Evolutionary conservation across 164 flowering plant species (phyloP), one percentile per base, ranked within the genome.

Genomic region (Litsea cubeba): DNA sequence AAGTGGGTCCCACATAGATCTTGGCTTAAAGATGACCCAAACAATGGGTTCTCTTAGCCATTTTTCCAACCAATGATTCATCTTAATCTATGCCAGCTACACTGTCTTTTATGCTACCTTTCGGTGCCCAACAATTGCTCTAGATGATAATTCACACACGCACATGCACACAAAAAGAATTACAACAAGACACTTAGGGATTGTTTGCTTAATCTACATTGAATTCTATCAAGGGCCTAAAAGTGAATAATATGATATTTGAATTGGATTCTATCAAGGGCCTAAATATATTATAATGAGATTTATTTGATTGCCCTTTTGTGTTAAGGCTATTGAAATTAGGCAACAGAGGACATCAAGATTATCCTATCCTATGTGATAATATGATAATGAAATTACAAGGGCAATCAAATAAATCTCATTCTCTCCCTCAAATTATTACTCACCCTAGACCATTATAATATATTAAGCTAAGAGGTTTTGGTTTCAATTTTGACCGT

Each of bases 41-140:
- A n/a, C n/a, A n/a, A n/a, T n/a, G n/a, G n/a, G n/a, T n/a, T n/a
- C n/a, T n/a, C n/a, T n/a, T n/a, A n/a, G n/a, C n/a, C n/a, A n/a
- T n/a, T n/a, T n/a, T n/a, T n/a, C n/a, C n/a, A n/a, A n/a, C n/a
- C 74, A 86, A 28, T 70, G 91, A 77, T 64, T 95, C 97, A 72
- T 91, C 95, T 78, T 94, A 95, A 73, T 94, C 97, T n/a, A 91
- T 63, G 1, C 95, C 97, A 62, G 97, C 97, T 79, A 93, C 80
- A 65, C 71, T 66, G 73, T 73, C 63, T 85, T 69, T 71, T 85
- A 62, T 71, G 74, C 82, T 82, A 76, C 57, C 46, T 79, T 65
- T 66, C 57, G 5, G 25, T 75, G 66, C 81, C 88, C 75, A 75
- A 62, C 76, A 73, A 71, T 79, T 74, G 82, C 76, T 83, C 91